Base-by-base conservation (phyloP, 306 rosid species). In the Vicia villosa region DNA sequence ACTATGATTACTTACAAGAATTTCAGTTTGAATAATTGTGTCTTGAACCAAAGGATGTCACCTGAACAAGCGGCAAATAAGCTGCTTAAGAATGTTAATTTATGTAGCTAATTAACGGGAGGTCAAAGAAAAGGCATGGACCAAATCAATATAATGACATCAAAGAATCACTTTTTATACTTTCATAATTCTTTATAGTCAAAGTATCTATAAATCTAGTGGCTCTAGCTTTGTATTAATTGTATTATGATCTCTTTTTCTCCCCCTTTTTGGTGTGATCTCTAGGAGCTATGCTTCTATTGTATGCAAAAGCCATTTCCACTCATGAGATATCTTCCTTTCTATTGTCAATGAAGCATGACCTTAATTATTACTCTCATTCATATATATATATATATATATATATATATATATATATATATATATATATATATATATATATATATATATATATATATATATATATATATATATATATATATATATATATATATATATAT, bases 21-120 rank as follows among this genome's bases (percentile, higher is more conserved):
- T 77, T 73, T 69, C 75, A 47, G 84, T 58, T 68, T 50, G 77
- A 76, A 70, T 65, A 73, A 67, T 77, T 69, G 77, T 77, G 75
- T 85, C 81, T 87, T 79, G 63, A 77, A 83, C 76, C 72, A 21
- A 10, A 73, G 66, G 36, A 72, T 87, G 98, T 88, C 85, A 72
- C 92, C 98, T 68, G 37, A 83, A 69, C 84, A 74, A 69, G 80
- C 79, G 86, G 92, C 97, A 92, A 86, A 73, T 76, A 54, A 83
- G 85, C 83, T 79, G 82, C 91, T 78, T 67, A 70, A 72, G 73
- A 38, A 59, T 37, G 59, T 36, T 52, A n/a, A 54, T 80, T 58
- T 52, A 77, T 41, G 56, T 38, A 24, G 40, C 70, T 73, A 76
- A 41, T 47, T 62, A 81, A 81, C 54, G 75, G 34, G 74, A 55